A percentile compares a stretch with the other conserved stretches of the same genome.
phyloP scores from a whole-genome alignment of 2,329 filamentous ascomycete genomes.

The Curvularia hawaiiensis region DNA sequence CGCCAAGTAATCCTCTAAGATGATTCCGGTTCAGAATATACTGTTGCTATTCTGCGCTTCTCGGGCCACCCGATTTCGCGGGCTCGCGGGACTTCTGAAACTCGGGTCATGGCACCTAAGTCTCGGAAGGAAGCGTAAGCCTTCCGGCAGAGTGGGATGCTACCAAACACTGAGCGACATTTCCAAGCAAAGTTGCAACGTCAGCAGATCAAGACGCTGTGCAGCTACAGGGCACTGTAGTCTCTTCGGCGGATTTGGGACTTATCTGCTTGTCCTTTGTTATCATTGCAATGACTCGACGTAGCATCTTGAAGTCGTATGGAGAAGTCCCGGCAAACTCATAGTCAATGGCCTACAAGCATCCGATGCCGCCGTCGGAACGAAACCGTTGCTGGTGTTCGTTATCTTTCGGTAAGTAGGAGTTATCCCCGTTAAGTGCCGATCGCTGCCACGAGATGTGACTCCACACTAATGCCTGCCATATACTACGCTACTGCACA shows the following conservation, averaged over 20 bases:
- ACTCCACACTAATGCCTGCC: conserved; percentile 28
- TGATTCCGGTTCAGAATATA: neutral
- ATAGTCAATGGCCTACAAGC: neutral
- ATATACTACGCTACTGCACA: conserved; percentile 28
- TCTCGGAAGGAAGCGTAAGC: neutral
- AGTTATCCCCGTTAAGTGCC: conserved; percentile 4
- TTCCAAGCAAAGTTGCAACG: neutral
- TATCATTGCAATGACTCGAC: conserved; percentile 2
- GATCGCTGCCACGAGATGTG: conserved; percentile 11
- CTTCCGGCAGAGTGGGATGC: neutral
- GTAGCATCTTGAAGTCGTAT: conserved; percentile 6
- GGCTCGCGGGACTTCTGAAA: neutral
- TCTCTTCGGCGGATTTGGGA: neutral
- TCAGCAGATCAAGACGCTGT: neutral
- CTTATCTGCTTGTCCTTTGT: neutral
- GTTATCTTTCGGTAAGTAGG: conserved; percentile 12
- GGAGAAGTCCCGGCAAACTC: neutral
- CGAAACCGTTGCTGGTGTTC: neutral
- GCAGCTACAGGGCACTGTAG: too few relatives aligned
- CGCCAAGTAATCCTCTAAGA: neutral
- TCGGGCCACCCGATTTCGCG: neutral
- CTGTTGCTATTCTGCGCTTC: conserved; percentile 2
- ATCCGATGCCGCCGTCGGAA: conserved; percentile 1
- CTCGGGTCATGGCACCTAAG: neutral
- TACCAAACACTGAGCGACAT: too few relatives aligned